These are phyloP conservation scores for Ceratopteris richardii DNA, from an alignment of 75 land plant genomes.

Conservation along the genomic window DNA sequence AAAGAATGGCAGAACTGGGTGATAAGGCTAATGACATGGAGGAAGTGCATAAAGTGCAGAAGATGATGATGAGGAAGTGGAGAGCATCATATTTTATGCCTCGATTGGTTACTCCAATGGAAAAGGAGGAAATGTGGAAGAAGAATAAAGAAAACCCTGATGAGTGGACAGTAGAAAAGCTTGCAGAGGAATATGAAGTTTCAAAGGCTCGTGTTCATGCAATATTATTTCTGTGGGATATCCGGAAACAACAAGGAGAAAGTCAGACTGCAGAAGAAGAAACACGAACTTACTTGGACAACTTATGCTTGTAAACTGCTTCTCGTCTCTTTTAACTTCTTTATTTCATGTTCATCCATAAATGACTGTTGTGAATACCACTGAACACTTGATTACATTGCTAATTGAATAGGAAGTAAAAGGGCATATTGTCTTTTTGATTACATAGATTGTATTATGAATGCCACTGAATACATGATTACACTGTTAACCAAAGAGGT, in stretches of 20 bases:
- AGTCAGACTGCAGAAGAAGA: conserved; percentile 3
- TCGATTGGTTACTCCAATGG: background rate
- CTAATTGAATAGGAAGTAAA: too few relatives aligned
- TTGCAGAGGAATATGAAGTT: conserved; percentile 25
- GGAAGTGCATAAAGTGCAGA: background rate
- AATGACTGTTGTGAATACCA: too few relatives aligned
- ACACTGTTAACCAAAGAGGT: too few relatives aligned
- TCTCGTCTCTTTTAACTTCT: background rate
- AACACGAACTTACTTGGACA: conserved; percentile 1
- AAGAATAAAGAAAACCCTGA: conserved; percentile 28
- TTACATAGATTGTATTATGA: too few relatives aligned
- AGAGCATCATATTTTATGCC: conserved; percentile 3
- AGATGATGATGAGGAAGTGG: conserved; percentile 3
- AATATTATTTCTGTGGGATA: conserved; percentile 36
- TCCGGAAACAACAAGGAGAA: conserved; percentile 28
- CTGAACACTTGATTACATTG: too few relatives aligned
- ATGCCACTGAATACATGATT: too few relatives aligned
- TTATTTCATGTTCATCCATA: too few relatives aligned
- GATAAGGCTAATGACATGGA: background rate
- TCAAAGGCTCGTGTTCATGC: conserved; percentile 38
- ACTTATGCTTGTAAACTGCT: background rate
- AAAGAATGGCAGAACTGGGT: background rate
- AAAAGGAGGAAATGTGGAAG: conserved; percentile 33
- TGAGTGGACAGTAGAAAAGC: conserved; percentile 26
- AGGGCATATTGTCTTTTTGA: too few relatives aligned